Conservation (phyloP, 2,329 filamentous ascomycete species). For the Pseudovirgaria hyperparasitica region DNA sequence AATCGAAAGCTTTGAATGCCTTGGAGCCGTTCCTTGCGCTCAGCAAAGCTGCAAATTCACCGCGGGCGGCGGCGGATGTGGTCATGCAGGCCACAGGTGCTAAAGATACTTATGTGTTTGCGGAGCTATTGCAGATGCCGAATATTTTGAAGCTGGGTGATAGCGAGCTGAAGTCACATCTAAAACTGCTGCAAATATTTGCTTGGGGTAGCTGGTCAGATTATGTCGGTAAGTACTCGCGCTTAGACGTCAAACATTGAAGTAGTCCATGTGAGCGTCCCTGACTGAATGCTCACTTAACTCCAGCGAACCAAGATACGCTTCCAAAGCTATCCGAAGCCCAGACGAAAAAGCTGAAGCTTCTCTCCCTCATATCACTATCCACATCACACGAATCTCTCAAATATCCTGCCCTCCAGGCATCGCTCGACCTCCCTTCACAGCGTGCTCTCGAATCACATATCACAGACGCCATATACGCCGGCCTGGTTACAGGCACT, state of each 20-base stretch:
- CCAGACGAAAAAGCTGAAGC: constrained; percentile 75
- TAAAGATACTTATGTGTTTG: constrained; percentile 82
- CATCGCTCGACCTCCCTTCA: constrained; percentile 52
- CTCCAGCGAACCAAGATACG: constrained; percentile 29
- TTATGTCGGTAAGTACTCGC: constrained; percentile 45
- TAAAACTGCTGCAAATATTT: constrained; percentile 74
- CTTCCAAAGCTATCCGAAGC: constrained; percentile 60
- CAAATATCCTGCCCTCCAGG: constrained; percentile 57
- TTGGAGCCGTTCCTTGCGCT: constrained; percentile 80
- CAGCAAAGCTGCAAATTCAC: constrained; percentile 71
- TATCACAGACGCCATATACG: constrained; percentile 78
- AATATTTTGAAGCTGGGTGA: constrained; percentile 61
- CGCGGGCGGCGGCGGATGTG: constrained; percentile 74
- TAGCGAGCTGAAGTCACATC: constrained; percentile 50
- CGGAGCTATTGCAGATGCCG: constrained; percentile 74
- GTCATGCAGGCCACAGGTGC: constrained; percentile 81
- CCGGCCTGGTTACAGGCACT: constrained; percentile 66
- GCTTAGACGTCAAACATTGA: constrained; percentile 1
- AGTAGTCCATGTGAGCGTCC: background rate
- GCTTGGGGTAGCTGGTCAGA: constrained; percentile 79
- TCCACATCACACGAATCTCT: constrained; percentile 53
- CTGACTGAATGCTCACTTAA: constrained; percentile 6
- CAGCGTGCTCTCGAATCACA: constrained; percentile 68
- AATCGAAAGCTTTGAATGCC: constrained; percentile 48
- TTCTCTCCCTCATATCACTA: constrained; percentile 77